Evolutionary conservation across 176 grass and related monocot genomes (phyloP).

Genomic region (Musa schizocarpa): DNA sequence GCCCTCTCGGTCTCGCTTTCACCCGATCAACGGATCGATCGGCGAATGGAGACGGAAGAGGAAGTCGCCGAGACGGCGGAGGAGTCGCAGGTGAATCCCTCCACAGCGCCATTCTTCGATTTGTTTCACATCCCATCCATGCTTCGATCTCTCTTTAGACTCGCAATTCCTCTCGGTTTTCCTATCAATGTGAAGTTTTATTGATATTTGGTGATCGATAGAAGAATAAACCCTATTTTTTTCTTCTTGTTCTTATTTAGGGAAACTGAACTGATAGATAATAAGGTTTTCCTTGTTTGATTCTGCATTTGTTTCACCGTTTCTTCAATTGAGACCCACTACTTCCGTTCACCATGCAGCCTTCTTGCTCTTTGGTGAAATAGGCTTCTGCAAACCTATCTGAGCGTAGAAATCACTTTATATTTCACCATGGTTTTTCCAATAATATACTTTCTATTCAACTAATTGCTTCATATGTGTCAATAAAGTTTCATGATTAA

Average conservation of each 20-base stretch:
- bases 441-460: neutral
- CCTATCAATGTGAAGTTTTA: neutral
- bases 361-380: too few species aligned
- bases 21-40: neutral
- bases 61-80: slow-evolving; percentile 7
- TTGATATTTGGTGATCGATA: neutral
- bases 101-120: neutral
- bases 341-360: neutral
- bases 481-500: neutral
- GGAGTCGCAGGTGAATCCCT: neutral
- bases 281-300: neutral
- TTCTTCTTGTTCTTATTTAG: neutral
- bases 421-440: too few species aligned
- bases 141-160: neutral
- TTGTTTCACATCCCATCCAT: neutral
- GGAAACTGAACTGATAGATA: too few species aligned
- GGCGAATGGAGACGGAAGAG: neutral
- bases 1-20: neutral
- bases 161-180: neutral
- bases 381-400: too few species aligned
- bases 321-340: neutral
- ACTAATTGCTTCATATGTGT: neutral
- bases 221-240: neutral
- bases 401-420: too few species aligned
- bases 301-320: neutral